phyloP scores from a whole-genome alignment of 306 rosid species.

The Corylus avellana region DNA sequence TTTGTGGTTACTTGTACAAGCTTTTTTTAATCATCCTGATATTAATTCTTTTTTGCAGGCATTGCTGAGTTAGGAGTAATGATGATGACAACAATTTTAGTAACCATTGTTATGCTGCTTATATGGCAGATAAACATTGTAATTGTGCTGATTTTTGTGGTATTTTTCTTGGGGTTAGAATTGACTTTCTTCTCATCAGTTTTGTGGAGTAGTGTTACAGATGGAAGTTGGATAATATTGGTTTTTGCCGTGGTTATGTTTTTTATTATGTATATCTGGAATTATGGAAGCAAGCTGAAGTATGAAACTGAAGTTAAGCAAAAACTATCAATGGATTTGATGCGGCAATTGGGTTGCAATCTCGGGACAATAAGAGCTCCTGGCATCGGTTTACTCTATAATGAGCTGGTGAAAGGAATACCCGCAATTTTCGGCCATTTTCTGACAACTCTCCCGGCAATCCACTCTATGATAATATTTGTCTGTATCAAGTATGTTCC shows the following conservation, averaged over 20 bases:
- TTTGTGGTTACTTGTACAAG: background rate
- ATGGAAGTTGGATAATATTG: constrained; percentile 97
- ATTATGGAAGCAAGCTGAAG: constrained; percentile 94
- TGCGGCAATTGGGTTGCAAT: constrained; percentile 84
- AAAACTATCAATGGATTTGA: constrained; percentile 80
- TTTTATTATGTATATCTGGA: constrained; percentile 86
- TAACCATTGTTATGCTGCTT: constrained; percentile 95
- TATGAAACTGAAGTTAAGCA: constrained; percentile 96
- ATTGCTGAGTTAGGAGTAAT: constrained; percentile 97
- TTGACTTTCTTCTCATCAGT: constrained; percentile 90
- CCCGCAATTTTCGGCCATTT: constrained; percentile 96
- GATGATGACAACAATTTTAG: constrained; percentile 95
- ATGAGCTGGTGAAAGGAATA: constrained; percentile 94
- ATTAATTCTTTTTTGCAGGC: constrained; percentile 51
- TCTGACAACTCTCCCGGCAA: constrained; percentile 68
- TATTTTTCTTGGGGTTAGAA: constrained; percentile 84
- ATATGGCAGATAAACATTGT: constrained; percentile 91
- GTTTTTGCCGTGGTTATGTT: constrained; percentile 78
- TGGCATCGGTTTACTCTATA: constrained; percentile 90
- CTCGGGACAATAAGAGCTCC: constrained; percentile 97
- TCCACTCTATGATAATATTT: constrained; percentile 87
- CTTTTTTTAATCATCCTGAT: constrained; percentile 26
- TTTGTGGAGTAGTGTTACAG: constrained; percentile 75
- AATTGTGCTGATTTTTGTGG: constrained; percentile 60
- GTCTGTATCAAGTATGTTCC: constrained; percentile 95